phyloP scores from a whole-genome alignment of 148 eudicot genomes.

The Camellia japonica region DNA sequence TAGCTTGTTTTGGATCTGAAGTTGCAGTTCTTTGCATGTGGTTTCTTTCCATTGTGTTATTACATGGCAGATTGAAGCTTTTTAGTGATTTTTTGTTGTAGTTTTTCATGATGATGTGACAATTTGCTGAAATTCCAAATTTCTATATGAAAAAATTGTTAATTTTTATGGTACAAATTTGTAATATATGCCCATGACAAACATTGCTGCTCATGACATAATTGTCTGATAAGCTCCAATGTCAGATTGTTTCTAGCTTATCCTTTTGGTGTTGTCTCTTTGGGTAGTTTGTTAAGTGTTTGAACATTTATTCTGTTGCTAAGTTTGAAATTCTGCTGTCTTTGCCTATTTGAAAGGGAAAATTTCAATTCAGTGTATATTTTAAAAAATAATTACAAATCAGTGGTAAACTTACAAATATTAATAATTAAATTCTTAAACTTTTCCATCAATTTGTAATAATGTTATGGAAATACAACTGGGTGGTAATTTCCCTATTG shows the following conservation, averaged over 20 bases:
- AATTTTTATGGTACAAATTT: not conserved
- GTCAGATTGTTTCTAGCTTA: not conserved
- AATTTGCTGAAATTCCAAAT: not conserved
- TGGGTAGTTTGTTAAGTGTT: not conserved
- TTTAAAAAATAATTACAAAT: too few species aligned
- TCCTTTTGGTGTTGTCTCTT: not conserved
- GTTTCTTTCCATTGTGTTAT: not conserved
- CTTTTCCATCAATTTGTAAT: too few species aligned
- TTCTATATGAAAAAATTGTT: not conserved
- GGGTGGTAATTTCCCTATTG: too few species aligned
- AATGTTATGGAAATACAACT: too few species aligned
- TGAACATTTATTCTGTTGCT: not conserved
- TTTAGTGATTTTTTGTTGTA: not conserved
- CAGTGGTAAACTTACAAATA: too few species aligned
- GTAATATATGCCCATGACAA: not conserved
- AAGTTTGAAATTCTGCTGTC: not conserved
- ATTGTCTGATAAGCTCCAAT: not conserved
- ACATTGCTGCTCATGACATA: not conserved
- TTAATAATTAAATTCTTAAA: too few species aligned
- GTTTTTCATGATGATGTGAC: conserved; percentile 12
- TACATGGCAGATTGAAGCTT: not conserved
- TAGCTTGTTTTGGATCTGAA: conserved; percentile 15
- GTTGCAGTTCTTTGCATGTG: not conserved
- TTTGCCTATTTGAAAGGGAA: not conserved
- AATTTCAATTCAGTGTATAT: too few species aligned